phyloP scores from a whole-genome alignment of 129 eudicot species.

The Lactuca sativa region DNA sequence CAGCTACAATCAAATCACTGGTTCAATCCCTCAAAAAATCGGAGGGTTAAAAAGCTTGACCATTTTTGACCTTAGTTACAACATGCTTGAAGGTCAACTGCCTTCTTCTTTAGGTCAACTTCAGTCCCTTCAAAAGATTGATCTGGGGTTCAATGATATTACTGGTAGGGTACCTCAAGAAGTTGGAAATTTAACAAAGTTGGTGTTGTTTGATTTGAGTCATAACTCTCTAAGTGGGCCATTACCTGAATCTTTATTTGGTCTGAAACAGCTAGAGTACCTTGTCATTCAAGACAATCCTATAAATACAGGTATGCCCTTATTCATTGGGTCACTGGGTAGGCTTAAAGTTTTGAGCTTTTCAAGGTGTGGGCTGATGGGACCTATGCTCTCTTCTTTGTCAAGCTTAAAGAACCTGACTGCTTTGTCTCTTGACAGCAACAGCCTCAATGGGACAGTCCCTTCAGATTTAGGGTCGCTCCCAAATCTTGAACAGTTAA shows the following conservation, averaged over 20 bases:
- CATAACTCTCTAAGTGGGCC: slow-evolving; percentile 57
- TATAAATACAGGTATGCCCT: slow-evolving; percentile 46
- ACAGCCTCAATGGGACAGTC: slow-evolving; percentile 54
- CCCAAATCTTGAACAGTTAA: slow-evolving; percentile 49
- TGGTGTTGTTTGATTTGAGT: slow-evolving; percentile 58
- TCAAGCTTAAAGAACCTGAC: slow-evolving; percentile 49
- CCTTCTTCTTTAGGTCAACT: slow-evolving; percentile 49
- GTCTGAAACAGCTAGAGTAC: slow-evolving; percentile 52
- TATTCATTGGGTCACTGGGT: slow-evolving; percentile 42
- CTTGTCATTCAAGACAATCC: slow-evolving; percentile 58
- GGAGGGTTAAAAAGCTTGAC: slow-evolving; percentile 45
- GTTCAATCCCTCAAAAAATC: slow-evolving; percentile 53
- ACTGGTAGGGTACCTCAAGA: slow-evolving; percentile 49
- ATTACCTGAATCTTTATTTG: slow-evolving; percentile 50
- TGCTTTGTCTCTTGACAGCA: slow-evolving; percentile 56
- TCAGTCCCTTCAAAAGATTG: slow-evolving; percentile 54
- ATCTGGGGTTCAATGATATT: slow-evolving; percentile 48
- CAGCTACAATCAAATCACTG: slow-evolving; percentile 54
- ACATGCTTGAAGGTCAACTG: slow-evolving; percentile 40
- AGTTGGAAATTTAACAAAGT: slow-evolving; percentile 43
- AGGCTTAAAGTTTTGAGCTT: slow-evolving; percentile 54
- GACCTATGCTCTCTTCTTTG: slow-evolving; percentile 43
- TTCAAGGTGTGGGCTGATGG: slow-evolving; percentile 61
- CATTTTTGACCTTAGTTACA: slow-evolving; percentile 63
- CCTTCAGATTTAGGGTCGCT: slow-evolving; percentile 46